Base-by-base conservation (phyloP, 2,329 filamentous ascomycete species). In the Trichophaea hybrida region DNA sequence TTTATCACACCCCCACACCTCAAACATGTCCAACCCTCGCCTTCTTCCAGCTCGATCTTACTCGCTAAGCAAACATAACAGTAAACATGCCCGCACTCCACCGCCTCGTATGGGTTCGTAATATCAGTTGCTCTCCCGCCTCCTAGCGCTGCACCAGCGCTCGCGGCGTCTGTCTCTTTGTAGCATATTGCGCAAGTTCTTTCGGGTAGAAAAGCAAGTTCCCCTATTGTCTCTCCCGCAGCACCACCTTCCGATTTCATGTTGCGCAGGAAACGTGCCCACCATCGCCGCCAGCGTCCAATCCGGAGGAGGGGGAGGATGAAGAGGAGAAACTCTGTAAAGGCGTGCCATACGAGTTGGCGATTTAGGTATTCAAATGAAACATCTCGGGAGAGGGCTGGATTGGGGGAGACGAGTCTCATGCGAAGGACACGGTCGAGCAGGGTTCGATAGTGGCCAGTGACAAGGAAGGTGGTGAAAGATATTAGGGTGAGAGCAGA, bases 261-360 rank as follows among this genome's bases (percentile, higher is more conserved):
- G 71, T 84, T 89, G 67, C 86, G 82, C 88, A 89, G 94, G n/a
- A 84, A 82, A 63, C 89, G 80, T 17, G 80, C 78, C n/a, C 96
- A 76, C 85, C 91, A 95, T 66, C 90, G 80, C 60, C 88, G 81
- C 93, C 93, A 98, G 65, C 89, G 81, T 69, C 86, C 85, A 67
- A 98, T 91, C 55, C 93, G 93, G 46, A 98, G 86, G n/a, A 98
- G 79, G 0, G 93, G 93, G n/a, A 98, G 78, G 15, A 97, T 80
- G 72, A 97, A 98, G 35, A 98, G 80, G n/a, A 98, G 77, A 68
- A 98, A 98, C 71, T 98, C 93, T 32, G 93, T 98, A 69, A 98
- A 95, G n/a, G 93, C 93, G 73, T 98, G 93, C 93, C 93, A 98
- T 40, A 98, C 93, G 8, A 98, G 81, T 74, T 98, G 93, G 52